Percentiles rank a stretch among this genome's conserved stretches.
These are phyloP conservation scores for Saccharomycopsis oosterbeekiorum DNA, from an alignment of 805 yeast genomes.

Conservation along the genomic window DNA sequence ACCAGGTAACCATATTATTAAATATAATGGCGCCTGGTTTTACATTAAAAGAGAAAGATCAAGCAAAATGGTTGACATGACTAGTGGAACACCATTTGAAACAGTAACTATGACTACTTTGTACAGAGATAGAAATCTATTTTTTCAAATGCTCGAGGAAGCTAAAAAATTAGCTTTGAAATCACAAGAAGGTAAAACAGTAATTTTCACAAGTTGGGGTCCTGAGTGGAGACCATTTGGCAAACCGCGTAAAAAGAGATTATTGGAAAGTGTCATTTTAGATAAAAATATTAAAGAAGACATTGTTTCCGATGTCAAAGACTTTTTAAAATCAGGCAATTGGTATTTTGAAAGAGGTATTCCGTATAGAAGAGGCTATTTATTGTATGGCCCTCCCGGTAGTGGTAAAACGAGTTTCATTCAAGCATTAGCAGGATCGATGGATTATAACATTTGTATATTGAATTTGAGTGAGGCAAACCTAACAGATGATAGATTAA, in stretches of 20 bases:
- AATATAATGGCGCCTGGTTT: slow-evolving; percentile 81
- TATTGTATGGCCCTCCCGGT: slow-evolving; percentile 95
- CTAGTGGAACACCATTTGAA: slow-evolving; percentile 90
- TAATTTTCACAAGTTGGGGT: slow-evolving; percentile 89
- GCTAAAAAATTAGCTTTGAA: slow-evolving; percentile 78
- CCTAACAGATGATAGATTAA: slow-evolving; percentile 86
- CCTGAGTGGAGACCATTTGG: slow-evolving; percentile 99
- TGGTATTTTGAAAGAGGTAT: slow-evolving; percentile 98
- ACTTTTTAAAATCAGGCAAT: slow-evolving; percentile 66
- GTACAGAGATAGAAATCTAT: slow-evolving; percentile 66
- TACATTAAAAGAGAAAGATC: slow-evolving; percentile 84
- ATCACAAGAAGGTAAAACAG: slow-evolving; percentile 87
- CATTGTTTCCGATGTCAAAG: slow-evolving; percentile 64
- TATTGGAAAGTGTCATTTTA: slow-evolving; percentile 75
- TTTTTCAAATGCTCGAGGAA: slow-evolving; percentile 63
- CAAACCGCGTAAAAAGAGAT: slow-evolving; percentile 80
- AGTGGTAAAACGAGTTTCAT: slow-evolving; percentile 93
- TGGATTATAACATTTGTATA: slow-evolving; percentile 92
- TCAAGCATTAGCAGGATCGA: slow-evolving; percentile 92
- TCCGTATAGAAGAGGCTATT: slow-evolving; percentile 91
- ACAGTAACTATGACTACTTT: slow-evolving; percentile 90
- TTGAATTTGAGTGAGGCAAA: slow-evolving; percentile 84
- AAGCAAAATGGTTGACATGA: slow-evolving; percentile 77
- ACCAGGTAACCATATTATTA: slow-evolving; percentile 86
- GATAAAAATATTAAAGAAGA: slow-evolving; percentile 63